phyloP scores from a whole-genome alignment of 768 basidiomycete genomes.

The Sporobolomyces phaffii region DNA sequence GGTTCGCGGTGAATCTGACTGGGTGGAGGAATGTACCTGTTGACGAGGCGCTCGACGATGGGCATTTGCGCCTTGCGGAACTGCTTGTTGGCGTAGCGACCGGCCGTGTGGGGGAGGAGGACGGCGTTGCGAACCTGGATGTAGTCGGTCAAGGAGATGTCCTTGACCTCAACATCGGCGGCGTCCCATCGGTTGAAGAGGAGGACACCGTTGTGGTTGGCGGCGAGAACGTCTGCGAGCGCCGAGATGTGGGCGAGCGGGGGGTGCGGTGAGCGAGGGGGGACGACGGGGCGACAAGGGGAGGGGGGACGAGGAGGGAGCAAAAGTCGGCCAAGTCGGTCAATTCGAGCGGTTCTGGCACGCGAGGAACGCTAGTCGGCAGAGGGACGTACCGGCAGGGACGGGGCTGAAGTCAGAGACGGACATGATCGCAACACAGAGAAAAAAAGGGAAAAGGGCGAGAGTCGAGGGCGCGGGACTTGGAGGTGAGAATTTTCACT shows the following conservation, averaged over 20 bases:
- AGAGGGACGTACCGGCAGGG: neutral
- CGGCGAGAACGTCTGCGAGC: constrained; percentile 45
- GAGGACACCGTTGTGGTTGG: constrained; percentile 59
- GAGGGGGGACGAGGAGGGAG: neutral
- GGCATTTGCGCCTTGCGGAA: constrained; percentile 99
- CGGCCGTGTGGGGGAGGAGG: constrained; percentile 66
- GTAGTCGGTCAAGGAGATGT: constrained; percentile 98
- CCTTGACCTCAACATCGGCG: constrained; percentile 89
- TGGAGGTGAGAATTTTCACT: no score
- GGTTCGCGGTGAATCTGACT: neutral
- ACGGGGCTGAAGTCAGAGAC: constrained; percentile 22
- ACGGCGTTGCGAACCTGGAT: constrained; percentile 66
- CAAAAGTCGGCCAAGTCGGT: neutral
- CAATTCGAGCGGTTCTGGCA: neutral
- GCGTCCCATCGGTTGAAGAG: constrained; percentile 96
- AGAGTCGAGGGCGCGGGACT: neutral
- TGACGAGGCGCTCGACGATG: constrained; percentile 97
- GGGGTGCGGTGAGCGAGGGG: neutral
- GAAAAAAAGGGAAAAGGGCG: neutral
- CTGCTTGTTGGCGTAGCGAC: constrained; percentile 98
- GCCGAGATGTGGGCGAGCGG: neutral
- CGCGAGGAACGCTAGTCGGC: neutral
- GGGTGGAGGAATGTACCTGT: constrained; percentile 58
- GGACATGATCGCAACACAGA: constrained; percentile 4
- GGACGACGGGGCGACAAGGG: neutral